Base-by-base conservation (phyloP, 83 land plant species). In the Thuja plicata region DNA sequence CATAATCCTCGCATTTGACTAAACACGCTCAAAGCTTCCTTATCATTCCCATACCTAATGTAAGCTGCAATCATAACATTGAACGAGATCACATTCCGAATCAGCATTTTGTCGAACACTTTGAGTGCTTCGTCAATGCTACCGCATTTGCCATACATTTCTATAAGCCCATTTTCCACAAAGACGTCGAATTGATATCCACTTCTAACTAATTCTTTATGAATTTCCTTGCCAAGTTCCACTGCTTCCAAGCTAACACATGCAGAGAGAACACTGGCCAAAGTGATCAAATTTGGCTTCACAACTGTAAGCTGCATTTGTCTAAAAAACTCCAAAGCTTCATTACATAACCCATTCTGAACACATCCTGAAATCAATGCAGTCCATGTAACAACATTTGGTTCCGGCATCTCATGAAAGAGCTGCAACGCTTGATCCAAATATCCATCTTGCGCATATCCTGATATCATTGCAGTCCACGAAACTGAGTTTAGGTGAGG, bases 391-490 rank as follows among this genome's bases (percentile, higher is more conserved):
- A 93, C 84, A 50, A 91, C 88, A 89, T 93, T 84, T 87, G 80
- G 91, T 73, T 38, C 62, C 16, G 93, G 92, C 93, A 93, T 93
- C 45, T 38, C 73, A 62, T 89, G 88, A 87, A 93, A 93, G 66
- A 94, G 88, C 74, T 89, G 88, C 74, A 88, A 90, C 9, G 93
- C 92, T 27, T 93, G 84, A 35, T 27, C 50, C 60, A 94, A 35
- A 83, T 87, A 91, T 10, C 92, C 93, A 32, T 76, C 70, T 48
- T 88, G 73, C 15, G 88, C 87, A 89, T 92, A 92, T 6, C 89
- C 94, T 15, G 94, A 88, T 38, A 93, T 90, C 92, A 93, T 90
- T 21, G 94, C 89, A 89, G 92, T 93, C 91, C 94, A 93, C 5
- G 93, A 86, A 30, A 89, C 94, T 11, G 74, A 8, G 74, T 89